Evolutionary conservation across 495 filamentous ascomycete genomes (phyloP), one percentile per base, ranked within the genome.

Genomic region (Neurospora sp.): DNA sequence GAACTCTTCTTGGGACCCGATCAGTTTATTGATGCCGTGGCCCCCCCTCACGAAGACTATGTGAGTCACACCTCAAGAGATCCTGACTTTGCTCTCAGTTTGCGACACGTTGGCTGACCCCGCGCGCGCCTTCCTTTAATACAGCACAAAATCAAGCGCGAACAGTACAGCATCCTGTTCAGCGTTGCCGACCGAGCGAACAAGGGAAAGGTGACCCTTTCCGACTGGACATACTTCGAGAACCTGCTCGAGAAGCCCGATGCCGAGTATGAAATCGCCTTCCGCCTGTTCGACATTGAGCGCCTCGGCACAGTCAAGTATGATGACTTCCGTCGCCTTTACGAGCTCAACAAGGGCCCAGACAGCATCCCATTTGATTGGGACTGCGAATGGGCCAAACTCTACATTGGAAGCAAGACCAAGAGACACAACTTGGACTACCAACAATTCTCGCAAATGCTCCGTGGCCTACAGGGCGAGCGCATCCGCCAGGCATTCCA

Each of bases 191-290:
- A 99, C 82, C 88, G 92, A 70, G 87, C 87, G 62, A 88, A 85
- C 71, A 83, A 83, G 31, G 93, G 94, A 72, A 90, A 88, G 77
- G 84, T 99, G 40, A 92, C 81, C 74, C 81, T 99, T 38, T 86
- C 89, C 74, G 96, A 99, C 82, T 99, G 94, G 94, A 90, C 86
- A 16, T 91, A 90, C 66, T 99, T 98, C 80, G 92, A 97, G 82
- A 95, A 97, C 84, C 89, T 99, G 72, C 89, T 99, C 42, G 87
- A 88, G 70, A 98, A 97, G 80, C 94, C 96, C 74, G 96, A 98
- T 76, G 96, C 96, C 78, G 96, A 99, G 81, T 99, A 99, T 81
- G 94, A 99, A 83, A 98, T 99, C 76, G 95, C 94, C 5, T 99
- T 98, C 84, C 92, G 96, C 72, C 87, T 98, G 38, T 99, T 99